phyloP scores from a whole-genome alignment of 306 rosid genomes.

The Pterocarpus macrocarpus region DNA sequence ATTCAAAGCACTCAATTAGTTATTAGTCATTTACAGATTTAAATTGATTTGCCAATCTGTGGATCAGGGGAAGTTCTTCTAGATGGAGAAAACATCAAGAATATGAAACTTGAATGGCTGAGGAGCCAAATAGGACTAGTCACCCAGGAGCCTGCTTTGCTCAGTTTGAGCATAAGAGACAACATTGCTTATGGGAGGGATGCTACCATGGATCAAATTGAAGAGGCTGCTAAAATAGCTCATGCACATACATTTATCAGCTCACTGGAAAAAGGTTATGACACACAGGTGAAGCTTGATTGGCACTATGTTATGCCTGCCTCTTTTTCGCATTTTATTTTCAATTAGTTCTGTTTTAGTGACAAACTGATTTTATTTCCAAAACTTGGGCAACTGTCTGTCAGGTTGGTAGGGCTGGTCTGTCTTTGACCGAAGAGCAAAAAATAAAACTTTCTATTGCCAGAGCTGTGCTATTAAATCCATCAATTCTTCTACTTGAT shows the following conservation, averaged over 20 bases:
- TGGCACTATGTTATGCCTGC: constrained; percentile 23
- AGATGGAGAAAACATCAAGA: constrained; percentile 96
- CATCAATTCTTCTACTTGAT: constrained; percentile 93
- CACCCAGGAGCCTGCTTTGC: constrained; percentile 98
- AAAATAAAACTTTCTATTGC: constrained; percentile 97
- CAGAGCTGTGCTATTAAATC: constrained; percentile 94
- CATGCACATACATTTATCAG: constrained; percentile 98
- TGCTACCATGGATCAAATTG: constrained; percentile 90
- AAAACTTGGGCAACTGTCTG: constrained; percentile 41
- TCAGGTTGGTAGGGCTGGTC: constrained; percentile 96
- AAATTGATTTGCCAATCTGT: constrained; percentile 45
- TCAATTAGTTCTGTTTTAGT: constrained; percentile 15
- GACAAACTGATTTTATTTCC: constrained; percentile 25
- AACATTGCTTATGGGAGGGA: constrained; percentile 98
- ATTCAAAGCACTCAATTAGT: constrained; percentile 11
- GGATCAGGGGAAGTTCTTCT: constrained; percentile 99
- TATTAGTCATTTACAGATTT: constrained; percentile 42
- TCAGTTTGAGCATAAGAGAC: constrained; percentile 95
- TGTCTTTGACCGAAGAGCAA: constrained; percentile 94
- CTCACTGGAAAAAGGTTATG: constrained; percentile 80
- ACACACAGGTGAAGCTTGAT: constrained; percentile 80
- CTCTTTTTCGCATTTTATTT: constrained; percentile 3
- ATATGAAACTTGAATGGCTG: constrained; percentile 90
- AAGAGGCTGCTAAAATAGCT: constrained; percentile 99
- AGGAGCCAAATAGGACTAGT: constrained; percentile 98